phyloP scores from a whole-genome alignment of 2,329 filamentous ascomycete genomes.

The Calonectria crousiana region DNA sequence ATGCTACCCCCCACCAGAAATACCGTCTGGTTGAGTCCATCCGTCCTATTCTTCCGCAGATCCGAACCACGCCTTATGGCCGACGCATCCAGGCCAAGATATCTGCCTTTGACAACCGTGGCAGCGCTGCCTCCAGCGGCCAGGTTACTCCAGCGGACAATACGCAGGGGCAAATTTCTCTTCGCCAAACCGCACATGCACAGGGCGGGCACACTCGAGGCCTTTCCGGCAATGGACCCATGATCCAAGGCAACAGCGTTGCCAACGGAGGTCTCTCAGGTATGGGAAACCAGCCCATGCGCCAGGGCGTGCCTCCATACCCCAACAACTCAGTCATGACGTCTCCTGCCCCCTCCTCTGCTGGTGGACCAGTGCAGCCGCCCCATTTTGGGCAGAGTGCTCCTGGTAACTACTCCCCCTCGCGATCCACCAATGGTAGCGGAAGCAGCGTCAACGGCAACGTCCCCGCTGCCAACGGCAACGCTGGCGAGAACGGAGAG shows the following conservation, averaged over 20 bases:
- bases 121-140: constrained; percentile 57
- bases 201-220: constrained; percentile 58
- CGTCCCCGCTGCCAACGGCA: constrained; percentile 18
- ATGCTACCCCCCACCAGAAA: constrained; percentile 80
- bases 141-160: constrained; percentile 66
- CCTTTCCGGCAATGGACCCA: constrained; percentile 54
- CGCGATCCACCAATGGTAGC: constrained; percentile 39
- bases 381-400: constrained; percentile 46
- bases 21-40: constrained; percentile 84
- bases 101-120: constrained; percentile 67
- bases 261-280: constrained; percentile 40
- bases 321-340: constrained; percentile 48
- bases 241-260: constrained; percentile 48
- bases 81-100: constrained; percentile 95
- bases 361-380: constrained; percentile 44
- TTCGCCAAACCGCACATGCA: constrained; percentile 56
- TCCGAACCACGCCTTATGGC: constrained; percentile 93
- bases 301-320: constrained; percentile 52
- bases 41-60: constrained; percentile 84
- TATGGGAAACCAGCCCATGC: constrained; percentile 39
- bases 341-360: constrained; percentile 42
- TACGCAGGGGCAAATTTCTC: constrained; percentile 65
- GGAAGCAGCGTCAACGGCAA: constrained; percentile 32
- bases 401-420: constrained; percentile 42
- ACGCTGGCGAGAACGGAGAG: constrained; percentile 48